phyloP scores from a whole-genome alignment of 441 rosid genomes.

The Metrosideros polymorpha region DNA sequence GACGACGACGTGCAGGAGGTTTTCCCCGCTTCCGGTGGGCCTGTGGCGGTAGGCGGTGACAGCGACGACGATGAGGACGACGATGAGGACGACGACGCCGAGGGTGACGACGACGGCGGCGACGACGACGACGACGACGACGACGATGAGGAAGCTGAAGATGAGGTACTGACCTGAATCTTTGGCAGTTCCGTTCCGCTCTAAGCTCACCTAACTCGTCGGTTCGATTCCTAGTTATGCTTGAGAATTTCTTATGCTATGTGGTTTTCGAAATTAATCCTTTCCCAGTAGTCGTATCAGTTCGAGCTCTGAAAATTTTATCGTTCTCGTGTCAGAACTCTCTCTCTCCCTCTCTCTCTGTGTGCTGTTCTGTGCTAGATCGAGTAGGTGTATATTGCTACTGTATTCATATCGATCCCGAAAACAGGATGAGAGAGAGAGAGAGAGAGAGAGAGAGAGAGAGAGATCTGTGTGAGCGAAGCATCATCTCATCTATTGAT shows the following conservation, averaged over 20 bases:
- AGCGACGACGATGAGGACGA: slow-evolving; percentile 1
- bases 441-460: background rate
- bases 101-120: slow-evolving; percentile 11
- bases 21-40: background rate
- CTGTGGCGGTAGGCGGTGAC: background rate
- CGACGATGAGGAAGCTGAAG: slow-evolving; percentile 14
- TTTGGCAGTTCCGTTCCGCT: background rate
- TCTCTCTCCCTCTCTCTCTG: background rate
- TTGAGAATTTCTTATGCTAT: background rate
- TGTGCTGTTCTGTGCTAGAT: background rate
- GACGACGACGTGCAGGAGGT: slow-evolving; percentile 13
- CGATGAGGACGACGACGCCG: slow-evolving; percentile 3
- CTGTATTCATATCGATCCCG: background rate
- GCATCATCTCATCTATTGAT: background rate
- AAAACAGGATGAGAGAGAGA: background rate
- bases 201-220: background rate
- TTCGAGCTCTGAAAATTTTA: background rate
- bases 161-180: slow-evolving; percentile 3
- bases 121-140: slow-evolving; percentile 20
- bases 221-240: background rate
- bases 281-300: background rate
- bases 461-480: background rate
- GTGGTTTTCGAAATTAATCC: background rate
- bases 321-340: background rate
- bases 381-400: background rate